Percentiles rank a stretch among this genome's conserved stretches.
Evolutionary conservation across 495 filamentous ascomycete genomes (phyloP).

Genomic region (Neurospora sp.): DNA sequence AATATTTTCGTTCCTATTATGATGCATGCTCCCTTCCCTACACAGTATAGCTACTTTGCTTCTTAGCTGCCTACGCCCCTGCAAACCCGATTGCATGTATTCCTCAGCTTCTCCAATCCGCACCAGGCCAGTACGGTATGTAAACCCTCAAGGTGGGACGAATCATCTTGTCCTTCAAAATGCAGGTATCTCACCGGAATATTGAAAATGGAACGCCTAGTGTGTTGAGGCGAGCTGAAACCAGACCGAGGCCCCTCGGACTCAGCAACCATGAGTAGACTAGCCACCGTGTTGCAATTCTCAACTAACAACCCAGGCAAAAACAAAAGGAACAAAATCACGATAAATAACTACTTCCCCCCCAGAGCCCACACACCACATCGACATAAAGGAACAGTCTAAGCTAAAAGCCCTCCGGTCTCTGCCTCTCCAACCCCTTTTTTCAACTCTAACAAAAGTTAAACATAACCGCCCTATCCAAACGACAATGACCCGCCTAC

Average conservation of each 20-base stretch:
- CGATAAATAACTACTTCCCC: neutral
- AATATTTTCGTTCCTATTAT: neutral
- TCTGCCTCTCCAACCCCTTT: neutral
- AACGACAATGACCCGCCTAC: neutral
- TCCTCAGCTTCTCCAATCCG: neutral
- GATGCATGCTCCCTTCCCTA: too few relatives aligned
- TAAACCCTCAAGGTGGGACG: neutral
- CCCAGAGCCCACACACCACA: neutral
- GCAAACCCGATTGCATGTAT: neutral
- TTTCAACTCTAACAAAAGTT: neutral
- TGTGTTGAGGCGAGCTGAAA: neutral
- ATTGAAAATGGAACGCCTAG: neutral
- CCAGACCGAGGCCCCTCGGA: neutral
- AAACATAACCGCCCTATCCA: neutral
- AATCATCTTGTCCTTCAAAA: neutral
- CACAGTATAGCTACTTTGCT: too few relatives aligned
- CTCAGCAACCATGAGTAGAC: neutral
- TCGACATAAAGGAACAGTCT: neutral
- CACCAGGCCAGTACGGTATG: neutral
- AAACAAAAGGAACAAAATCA: too few relatives aligned
- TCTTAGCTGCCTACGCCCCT: neutral
- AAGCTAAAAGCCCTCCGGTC: neutral
- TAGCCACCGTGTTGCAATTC: too few relatives aligned
- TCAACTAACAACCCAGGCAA: too few relatives aligned
- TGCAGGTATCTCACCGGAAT: neutral